Percentiles rank a stretch among this genome's conserved stretches.
Evolutionary conservation across 176 grass and related monocot genomes (phyloP).

Genomic region (Otatea glauca): DNA sequence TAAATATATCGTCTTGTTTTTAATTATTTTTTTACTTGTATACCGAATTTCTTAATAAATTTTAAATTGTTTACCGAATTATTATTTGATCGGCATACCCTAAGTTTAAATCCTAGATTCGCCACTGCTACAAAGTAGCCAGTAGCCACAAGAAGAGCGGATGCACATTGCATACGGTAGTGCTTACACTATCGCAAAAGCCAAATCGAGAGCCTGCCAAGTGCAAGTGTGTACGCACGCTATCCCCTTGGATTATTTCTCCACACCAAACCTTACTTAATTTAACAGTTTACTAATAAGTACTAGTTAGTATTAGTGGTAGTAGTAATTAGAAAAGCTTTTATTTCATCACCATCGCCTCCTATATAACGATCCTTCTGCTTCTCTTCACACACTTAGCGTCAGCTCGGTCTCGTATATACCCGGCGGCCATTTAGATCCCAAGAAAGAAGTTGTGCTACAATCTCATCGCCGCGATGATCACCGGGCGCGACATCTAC

Average conservation of each 20-base stretch:
- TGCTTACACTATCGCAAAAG: background rate
- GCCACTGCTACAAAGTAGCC: too few relatives aligned
- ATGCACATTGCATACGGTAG: too few relatives aligned
- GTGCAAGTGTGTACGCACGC: background rate
- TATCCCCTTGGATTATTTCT: conserved; percentile 31
- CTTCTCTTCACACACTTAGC: conserved; percentile 22
- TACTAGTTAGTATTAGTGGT: too few relatives aligned
- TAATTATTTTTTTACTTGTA: too few relatives aligned
- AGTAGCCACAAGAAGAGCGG: too few relatives aligned
- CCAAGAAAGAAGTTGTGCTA: background rate
- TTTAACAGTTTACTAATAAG: background rate
- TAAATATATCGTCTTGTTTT: too few relatives aligned
- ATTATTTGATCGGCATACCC: too few relatives aligned
- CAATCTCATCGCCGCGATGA: conserved; percentile 49
- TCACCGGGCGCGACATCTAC: conserved; percentile 92
- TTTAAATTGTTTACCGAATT: too few relatives aligned
- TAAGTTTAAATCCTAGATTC: too few relatives aligned
- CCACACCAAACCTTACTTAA: background rate
- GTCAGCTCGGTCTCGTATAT: background rate
- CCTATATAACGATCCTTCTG: conserved; percentile 42
- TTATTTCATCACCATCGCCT: background rate
- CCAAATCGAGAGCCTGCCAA: conserved; percentile 1
- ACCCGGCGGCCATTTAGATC: background rate
- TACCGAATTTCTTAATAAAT: too few relatives aligned
- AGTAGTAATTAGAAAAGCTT: too few relatives aligned